Base-by-base conservation (phyloP, 805 yeast genomes). In the Myxozyma neglecta region DNA sequence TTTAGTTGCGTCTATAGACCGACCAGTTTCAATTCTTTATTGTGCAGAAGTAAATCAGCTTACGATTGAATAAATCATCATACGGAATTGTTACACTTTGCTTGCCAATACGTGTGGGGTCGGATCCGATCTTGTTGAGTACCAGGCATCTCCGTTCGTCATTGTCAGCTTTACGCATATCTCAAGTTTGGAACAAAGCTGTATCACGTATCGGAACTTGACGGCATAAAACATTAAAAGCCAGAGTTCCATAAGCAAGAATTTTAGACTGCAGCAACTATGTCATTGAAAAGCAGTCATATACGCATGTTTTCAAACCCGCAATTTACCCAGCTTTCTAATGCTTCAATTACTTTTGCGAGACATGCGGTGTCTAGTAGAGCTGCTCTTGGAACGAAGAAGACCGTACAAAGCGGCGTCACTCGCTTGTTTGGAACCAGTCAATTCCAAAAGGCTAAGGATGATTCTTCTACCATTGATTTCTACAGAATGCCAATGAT, bases 401-500 rank as follows among this genome's bases (percentile, higher is more conserved):
- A 35, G 51, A n/a, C 47, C 32, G 14, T 35, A 14, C 43, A 35
- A 35, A 9, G 6, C 3, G 57, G 50, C 32, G 32, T 51, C 11
- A 57, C 39, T 34, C 61, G 67, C 20, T 13, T 45, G 43, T 18
- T 63, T 20, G 42, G 35, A 6, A 57, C 73, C 1, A 57, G 73
- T 3, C 51, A 70, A 0, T 56, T 55, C 0, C 44, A 58, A 32
- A 46, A 43, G 32, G 75, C 77, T 49, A 73, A 73, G 67, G 72
- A 70, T 44, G 77, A 75, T 61, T 58, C 54, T 29, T 72, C 77
- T 18, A 71, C 73, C 32, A 75, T 76, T 45, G 79, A 76, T 63
- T 76, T 55, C 54, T 75, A 69, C 65, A 65, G 65, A 53, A 59
- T 75, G 57, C 77, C 76, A 13, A 56, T 52, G 13, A n/a, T 65